These are phyloP conservation scores for Nevesoporus exiguus DNA, from an alignment of 768 basidiomycete genomes.

Conservation along the genomic window DNA sequence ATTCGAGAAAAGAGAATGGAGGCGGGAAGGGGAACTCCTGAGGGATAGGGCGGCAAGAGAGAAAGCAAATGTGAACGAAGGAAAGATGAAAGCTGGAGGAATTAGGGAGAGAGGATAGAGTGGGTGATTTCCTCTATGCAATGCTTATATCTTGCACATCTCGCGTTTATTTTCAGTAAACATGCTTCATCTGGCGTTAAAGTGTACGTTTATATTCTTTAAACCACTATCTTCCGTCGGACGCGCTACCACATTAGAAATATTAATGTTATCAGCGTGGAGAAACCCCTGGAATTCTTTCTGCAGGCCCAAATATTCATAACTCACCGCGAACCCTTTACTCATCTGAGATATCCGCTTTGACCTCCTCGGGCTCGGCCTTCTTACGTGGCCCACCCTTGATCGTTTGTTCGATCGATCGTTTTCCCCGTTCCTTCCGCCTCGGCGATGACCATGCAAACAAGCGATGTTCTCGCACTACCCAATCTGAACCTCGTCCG, in stretches of 20 bases:
- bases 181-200: neutral
- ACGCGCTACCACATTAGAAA: neutral
- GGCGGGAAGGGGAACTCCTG: conserved; percentile 58
- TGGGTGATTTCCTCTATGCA: conserved; percentile 2
- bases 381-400: conserved; percentile 4
- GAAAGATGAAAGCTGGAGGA: conserved; percentile 5
- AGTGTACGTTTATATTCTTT: neutral
- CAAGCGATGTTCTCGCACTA: conserved; percentile 12
- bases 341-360: conserved; percentile 8
- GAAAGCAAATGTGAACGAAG: conserved; percentile 1
- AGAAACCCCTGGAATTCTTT: neutral
- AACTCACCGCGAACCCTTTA: neutral
- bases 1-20: conserved; percentile 74
- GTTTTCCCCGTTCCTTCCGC: conserved; percentile 7
- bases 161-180: neutral
- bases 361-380: conserved; percentile 1
- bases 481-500: conserved; percentile 1
- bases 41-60: conserved; percentile 24
- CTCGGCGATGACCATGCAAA: neutral
- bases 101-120: conserved; percentile 30
- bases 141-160: neutral
- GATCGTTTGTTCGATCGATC: conserved; percentile 3
- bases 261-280: too few relatives aligned
- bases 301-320: neutral
- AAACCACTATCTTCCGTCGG: neutral